These are phyloP conservation scores for Penicillium ucsense DNA, from an alignment of 495 filamentous ascomycete genomes.

Conservation along the genomic window DNA sequence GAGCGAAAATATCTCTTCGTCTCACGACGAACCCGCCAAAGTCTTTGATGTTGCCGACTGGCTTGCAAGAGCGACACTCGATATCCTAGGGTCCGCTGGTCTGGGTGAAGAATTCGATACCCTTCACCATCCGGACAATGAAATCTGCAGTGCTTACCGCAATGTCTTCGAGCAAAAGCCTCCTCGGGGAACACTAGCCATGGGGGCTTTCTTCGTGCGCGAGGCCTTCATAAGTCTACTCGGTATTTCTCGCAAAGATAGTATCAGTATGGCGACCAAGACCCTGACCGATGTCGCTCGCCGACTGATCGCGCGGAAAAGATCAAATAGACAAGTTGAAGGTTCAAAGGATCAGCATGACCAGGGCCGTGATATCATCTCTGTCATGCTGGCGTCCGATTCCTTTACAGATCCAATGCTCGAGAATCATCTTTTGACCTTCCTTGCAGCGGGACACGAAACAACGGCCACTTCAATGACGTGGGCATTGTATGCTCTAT, in stretches of 20 bases:
- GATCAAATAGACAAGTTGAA: not conserved
- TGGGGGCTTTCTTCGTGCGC: not conserved
- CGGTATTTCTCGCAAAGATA: not conserved
- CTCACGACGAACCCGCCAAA: conserved; percentile 12
- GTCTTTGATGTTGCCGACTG: conserved; percentile 13
- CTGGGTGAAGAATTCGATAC: conserved; percentile 64
- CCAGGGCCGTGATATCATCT: conserved; percentile 54
- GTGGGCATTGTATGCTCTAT: conserved; percentile 16
- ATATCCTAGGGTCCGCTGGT: conserved; percentile 68
- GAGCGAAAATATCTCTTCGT: not conserved
- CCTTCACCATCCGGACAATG: conserved; percentile 45
- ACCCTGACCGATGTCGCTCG: not conserved
- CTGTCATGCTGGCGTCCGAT: conserved; percentile 55
- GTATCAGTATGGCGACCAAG: not conserved
- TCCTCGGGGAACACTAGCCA: not conserved
- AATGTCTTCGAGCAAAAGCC: conserved; percentile 1
- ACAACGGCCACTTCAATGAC: conserved; percentile 13
- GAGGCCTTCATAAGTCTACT: not conserved
- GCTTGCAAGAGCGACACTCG: conserved; percentile 51
- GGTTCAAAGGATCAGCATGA: conserved; percentile 10
- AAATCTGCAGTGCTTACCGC: conserved; percentile 31
- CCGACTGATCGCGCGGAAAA: not conserved
- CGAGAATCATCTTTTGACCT: conserved; percentile 70
- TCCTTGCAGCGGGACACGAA: conserved; percentile 71
- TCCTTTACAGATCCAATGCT: conserved; percentile 56